Percentiles rank a stretch among this genome's conserved stretches.
These are phyloP conservation scores for Hymenoscyphus infarciens DNA, from an alignment of 2,329 filamentous ascomycete genomes.

Conservation along the genomic window DNA sequence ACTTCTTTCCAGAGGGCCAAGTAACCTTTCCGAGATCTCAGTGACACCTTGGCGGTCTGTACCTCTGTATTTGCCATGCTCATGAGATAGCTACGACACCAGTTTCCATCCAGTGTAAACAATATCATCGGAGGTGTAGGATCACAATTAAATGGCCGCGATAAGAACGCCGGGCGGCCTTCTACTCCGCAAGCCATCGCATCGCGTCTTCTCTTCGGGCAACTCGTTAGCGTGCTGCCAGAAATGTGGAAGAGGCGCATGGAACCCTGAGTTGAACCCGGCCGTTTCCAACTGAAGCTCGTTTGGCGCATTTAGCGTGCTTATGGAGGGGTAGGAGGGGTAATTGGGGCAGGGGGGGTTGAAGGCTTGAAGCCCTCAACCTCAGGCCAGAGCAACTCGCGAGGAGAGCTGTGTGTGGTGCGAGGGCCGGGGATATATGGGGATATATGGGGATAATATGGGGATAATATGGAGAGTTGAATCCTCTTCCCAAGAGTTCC, in stretches of 20 bases:
- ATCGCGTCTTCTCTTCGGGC: constrained; percentile 19
- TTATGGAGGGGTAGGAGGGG: constrained; percentile 17
- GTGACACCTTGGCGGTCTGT: background rate
- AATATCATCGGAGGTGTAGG: background rate
- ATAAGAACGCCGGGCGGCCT: constrained; percentile 4
- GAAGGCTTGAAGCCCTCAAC: no score
- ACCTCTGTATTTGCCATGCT: background rate
- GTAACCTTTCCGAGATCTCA: background rate
- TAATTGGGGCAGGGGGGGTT: constrained; percentile 6
- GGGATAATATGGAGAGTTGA: background rate
- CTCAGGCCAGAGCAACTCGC: background rate
- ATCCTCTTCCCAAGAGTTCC: background rate
- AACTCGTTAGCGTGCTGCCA: constrained; percentile 5
- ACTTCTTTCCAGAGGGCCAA: background rate
- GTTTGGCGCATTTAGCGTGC: constrained; percentile 11
- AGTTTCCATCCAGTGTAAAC: background rate
- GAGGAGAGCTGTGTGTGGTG: constrained; percentile 9
- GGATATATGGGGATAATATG: background rate
- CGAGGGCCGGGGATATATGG: constrained; percentile 6
- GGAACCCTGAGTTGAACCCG: background rate
- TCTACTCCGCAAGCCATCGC: constrained; percentile 8
- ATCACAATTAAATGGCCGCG: constrained; percentile 1
- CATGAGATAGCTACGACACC: background rate
- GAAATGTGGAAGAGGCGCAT: background rate
- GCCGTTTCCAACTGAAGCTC: constrained; percentile 7